Conservation (phyloP, 306 rosid species). For the Cicer cuneatum region DNA sequence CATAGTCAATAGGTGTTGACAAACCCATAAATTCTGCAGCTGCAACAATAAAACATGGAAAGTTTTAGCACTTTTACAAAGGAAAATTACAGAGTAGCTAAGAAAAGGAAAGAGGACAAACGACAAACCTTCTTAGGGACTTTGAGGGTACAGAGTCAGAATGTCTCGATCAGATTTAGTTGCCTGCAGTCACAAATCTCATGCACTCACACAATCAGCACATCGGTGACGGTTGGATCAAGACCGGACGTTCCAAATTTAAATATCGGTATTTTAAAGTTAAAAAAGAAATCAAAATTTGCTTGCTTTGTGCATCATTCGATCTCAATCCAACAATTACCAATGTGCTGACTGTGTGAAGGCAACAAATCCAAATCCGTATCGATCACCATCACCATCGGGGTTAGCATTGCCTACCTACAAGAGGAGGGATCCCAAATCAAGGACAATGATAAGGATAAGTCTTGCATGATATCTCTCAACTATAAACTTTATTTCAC, state of each 20-base stretch:
- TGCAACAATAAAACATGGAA: slow-evolving; percentile 44
- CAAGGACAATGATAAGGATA: slow-evolving; percentile 41
- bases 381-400: slow-evolving; percentile 58
- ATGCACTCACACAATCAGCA: no score
- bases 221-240: no score
- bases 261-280: no score
- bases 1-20: slow-evolving; percentile 40
- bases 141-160: slow-evolving; percentile 42
- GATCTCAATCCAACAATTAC: no score
- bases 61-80: slow-evolving; percentile 21
- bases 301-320: no score
- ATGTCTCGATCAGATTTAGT: no score
- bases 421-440: slow-evolving; percentile 41
- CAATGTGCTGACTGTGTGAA: no score
- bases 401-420: slow-evolving; percentile 64
- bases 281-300: no score
- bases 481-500: slow-evolving; percentile 50
- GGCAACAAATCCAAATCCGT: slow-evolving; percentile 3
- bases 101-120: slow-evolving; percentile 53
- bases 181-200: no score
- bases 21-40: slow-evolving; percentile 47
- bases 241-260: no score
- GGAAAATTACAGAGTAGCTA: slow-evolving; percentile 36
- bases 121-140: slow-evolving; percentile 60
- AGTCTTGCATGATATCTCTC: slow-evolving; percentile 49